These are phyloP conservation scores for Suillus placidus DNA, from an alignment of 768 basidiomycete species.

Conservation along the genomic window DNA sequence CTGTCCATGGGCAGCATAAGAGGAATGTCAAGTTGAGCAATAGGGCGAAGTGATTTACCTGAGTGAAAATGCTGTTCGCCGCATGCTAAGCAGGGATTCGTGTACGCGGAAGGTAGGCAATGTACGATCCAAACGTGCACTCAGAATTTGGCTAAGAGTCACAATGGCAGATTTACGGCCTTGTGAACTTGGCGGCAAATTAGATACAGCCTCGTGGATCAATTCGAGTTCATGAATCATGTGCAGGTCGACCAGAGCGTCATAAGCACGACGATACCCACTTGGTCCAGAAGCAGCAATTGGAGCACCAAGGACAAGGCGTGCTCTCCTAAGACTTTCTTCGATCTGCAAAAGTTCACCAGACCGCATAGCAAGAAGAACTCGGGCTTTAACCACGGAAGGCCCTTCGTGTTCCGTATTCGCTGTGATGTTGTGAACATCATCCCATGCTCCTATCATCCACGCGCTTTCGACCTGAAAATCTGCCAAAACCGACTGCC, in stretches of 20 bases:
- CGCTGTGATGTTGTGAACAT: slow-evolving; percentile 65
- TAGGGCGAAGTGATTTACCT: slow-evolving; percentile 46
- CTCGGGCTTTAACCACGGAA: slow-evolving; percentile 72
- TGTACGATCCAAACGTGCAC: slow-evolving; percentile 70
- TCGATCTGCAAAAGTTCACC: slow-evolving; percentile 49
- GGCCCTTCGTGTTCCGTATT: slow-evolving; percentile 54
- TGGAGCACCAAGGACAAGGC: slow-evolving; percentile 72
- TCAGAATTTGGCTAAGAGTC: slow-evolving; percentile 43
- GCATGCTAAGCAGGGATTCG: slow-evolving; percentile 88
- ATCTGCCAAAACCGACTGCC: slow-evolving; percentile 74
- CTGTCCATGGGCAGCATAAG: slow-evolving; percentile 1
- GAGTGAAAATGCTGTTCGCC: slow-evolving; percentile 79
- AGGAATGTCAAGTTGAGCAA: background rate
- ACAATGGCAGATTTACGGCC: slow-evolving; percentile 44
- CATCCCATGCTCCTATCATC: slow-evolving; percentile 94
- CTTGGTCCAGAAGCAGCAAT: slow-evolving; percentile 80
- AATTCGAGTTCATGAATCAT: slow-evolving; percentile 83
- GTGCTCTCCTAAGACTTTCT: slow-evolving; percentile 61
- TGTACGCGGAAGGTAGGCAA: slow-evolving; percentile 87
- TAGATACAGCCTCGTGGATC: slow-evolving; percentile 50
- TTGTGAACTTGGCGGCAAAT: slow-evolving; percentile 43
- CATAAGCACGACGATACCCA: slow-evolving; percentile 86
- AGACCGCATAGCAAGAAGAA: slow-evolving; percentile 77
- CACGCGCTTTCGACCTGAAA: slow-evolving; percentile 94
- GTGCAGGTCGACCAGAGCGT: slow-evolving; percentile 84